A percentile compares a stretch with the other conserved stretches of the same genome.
These are phyloP conservation scores for Rauvolfia tetraphylla DNA, from an alignment of 257 asterid species.

Conservation along the genomic window DNA sequence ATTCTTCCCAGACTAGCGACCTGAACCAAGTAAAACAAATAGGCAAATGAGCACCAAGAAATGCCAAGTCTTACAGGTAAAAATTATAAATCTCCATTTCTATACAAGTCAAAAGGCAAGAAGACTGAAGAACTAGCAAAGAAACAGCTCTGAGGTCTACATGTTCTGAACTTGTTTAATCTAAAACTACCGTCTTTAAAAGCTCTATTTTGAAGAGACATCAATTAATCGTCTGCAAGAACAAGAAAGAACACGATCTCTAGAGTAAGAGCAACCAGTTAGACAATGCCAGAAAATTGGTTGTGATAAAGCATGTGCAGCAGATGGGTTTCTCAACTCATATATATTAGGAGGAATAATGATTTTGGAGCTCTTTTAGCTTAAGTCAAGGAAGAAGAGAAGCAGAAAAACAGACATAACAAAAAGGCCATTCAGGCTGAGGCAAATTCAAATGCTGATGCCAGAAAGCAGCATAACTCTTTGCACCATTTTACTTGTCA, in stretches of 20 bases:
- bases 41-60: neutral
- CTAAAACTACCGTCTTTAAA: neutral
- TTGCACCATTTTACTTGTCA: neutral
- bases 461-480: neutral
- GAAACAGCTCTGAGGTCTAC: neutral
- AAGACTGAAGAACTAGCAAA: neutral
- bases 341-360: neutral
- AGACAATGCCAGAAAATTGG: too few species aligned
- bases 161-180: neutral
- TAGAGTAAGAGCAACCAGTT: neutral
- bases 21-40: constrained; percentile 36
- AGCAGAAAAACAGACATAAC: neutral
- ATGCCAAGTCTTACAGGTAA: neutral
- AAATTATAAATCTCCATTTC: neutral
- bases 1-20: constrained; percentile 91
- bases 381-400: neutral
- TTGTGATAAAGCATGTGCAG: neutral
- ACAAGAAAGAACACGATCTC: neutral
- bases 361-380: neutral
- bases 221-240: neutral
- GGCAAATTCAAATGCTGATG: neutral
- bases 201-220: neutral
- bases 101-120: constrained; percentile 15
- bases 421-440: neutral
- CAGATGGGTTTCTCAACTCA: neutral